phyloP scores from a whole-genome alignment of 352 stramenopile species.

The Elongisporangium undulatum region DNA sequence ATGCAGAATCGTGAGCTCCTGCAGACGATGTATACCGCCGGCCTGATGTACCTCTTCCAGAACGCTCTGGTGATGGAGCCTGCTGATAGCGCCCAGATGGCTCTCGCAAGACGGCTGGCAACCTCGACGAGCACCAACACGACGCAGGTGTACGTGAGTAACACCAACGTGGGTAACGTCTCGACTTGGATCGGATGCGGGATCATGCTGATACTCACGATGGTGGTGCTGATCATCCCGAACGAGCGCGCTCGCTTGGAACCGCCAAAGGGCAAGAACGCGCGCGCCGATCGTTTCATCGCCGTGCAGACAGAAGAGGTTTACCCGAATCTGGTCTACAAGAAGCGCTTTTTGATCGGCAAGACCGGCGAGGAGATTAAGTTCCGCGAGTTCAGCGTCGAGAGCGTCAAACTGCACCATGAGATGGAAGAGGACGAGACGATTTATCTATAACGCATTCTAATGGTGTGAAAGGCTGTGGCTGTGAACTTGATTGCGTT shows the following conservation, averaged over 20 bases:
- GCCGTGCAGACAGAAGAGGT: slow-evolving; percentile 65
- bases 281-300: slow-evolving; percentile 58
- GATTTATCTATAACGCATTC: slow-evolving; percentile 38
- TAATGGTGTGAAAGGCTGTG: no score
- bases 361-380: slow-evolving; percentile 70
- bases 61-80: slow-evolving; percentile 28
- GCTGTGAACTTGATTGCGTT: no score
- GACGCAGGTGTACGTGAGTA: slow-evolving; percentile 45
- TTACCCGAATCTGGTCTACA: slow-evolving; percentile 75
- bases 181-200: slow-evolving; percentile 43
- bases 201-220: slow-evolving; percentile 37
- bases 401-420: slow-evolving; percentile 55
- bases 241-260: slow-evolving; percentile 47
- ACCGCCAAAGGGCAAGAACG: slow-evolving; percentile 43
- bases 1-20: slow-evolving; percentile 13
- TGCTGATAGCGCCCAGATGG: slow-evolving; percentile 10
- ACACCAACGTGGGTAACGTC: slow-evolving; percentile 49
- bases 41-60: slow-evolving; percentile 52
- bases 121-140: slow-evolving; percentile 9
- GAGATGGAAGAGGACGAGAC: slow-evolving; percentile 68
- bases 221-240: slow-evolving; percentile 40
- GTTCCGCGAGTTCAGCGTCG: slow-evolving; percentile 64
- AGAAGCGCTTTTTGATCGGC: slow-evolving; percentile 69
- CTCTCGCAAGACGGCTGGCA: slow-evolving; percentile 19
- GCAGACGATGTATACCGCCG: slow-evolving; percentile 36